Evolutionary conservation across 2,329 filamentous ascomycete species (phyloP).

Genomic region (Zymoseptoria tritici): DNA sequence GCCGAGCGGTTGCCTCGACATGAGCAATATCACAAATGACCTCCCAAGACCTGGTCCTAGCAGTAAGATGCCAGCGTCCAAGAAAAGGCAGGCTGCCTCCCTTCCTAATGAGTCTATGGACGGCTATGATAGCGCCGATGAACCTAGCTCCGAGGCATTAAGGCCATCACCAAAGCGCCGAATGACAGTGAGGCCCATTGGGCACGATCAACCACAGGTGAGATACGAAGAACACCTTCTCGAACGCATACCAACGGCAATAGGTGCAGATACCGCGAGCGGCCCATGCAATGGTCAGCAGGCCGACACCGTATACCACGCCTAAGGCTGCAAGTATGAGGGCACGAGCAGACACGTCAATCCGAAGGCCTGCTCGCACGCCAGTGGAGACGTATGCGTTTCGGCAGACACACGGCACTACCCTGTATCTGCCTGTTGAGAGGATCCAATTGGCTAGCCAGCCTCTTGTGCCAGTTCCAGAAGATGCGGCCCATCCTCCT

Average conservation of each 20-base stretch:
- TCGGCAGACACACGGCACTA: neutral
- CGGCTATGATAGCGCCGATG: neutral
- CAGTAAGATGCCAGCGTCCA: neutral
- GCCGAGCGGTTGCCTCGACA: no score
- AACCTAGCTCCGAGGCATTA: neutral
- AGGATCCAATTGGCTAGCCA: neutral
- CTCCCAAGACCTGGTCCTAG: neutral
- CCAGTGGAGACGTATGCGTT: neutral
- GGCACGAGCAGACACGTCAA: no score
- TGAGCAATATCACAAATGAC: neutral
- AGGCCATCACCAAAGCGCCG: neutral
- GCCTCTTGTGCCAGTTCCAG: neutral
- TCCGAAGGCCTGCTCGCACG: no score
- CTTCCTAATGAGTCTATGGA: neutral
- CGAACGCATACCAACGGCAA: no score
- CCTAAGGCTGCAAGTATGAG: no score
- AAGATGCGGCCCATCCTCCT: neutral
- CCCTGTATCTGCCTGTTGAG: neutral
- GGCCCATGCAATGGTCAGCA: no score
- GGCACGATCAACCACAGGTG: neutral
- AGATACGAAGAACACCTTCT: neutral
- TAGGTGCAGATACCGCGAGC: no score
- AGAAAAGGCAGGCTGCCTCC: neutral
- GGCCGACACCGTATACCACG: no score
- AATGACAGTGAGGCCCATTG: neutral